phyloP scores from a whole-genome alignment of 2,329 filamentous ascomycete genomes.

The Lasiodiplodia sp. region DNA sequence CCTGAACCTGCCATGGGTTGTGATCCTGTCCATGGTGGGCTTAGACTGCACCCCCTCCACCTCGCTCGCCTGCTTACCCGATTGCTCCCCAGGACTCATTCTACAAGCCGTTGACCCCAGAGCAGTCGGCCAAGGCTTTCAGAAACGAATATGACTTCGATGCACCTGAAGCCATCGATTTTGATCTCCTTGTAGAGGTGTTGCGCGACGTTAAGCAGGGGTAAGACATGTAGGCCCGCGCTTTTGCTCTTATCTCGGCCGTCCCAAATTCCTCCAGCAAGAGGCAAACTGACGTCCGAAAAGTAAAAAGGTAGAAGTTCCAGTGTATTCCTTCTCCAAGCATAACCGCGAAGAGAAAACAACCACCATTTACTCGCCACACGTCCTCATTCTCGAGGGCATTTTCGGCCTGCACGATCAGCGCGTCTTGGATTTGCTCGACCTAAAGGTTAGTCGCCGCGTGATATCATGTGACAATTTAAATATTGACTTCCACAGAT shows the following conservation, averaged over 20 bases:
- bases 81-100: slow-evolving; percentile 80
- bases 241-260: neutral
- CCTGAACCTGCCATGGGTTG: slow-evolving; percentile 95
- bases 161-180: slow-evolving; percentile 91
- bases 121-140: slow-evolving; percentile 82
- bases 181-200: slow-evolving; percentile 82
- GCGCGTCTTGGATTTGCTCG: slow-evolving; percentile 82
- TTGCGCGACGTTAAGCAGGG: slow-evolving; percentile 88
- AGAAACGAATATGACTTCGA: slow-evolving; percentile 96
- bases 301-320: slow-evolving; percentile 88
- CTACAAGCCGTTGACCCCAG: slow-evolving; percentile 86
- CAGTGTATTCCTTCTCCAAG: slow-evolving; percentile 93
- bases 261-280: neutral
- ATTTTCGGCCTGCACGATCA: slow-evolving; percentile 94
- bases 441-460: slow-evolving; percentile 75
- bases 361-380: slow-evolving; percentile 92
- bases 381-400: slow-evolving; percentile 93
- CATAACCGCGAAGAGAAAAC: slow-evolving; percentile 82
- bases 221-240: slow-evolving; percentile 59
- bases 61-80: slow-evolving; percentile 33
- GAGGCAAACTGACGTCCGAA: slow-evolving; percentile 32
- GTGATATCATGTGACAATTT: too few species aligned
- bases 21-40: slow-evolving; percentile 91
- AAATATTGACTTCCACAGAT: slow-evolving; percentile 60
- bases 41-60: neutral